Conservation (phyloP, 208 protist genomes). For the Crithidia expoeki region DNA sequence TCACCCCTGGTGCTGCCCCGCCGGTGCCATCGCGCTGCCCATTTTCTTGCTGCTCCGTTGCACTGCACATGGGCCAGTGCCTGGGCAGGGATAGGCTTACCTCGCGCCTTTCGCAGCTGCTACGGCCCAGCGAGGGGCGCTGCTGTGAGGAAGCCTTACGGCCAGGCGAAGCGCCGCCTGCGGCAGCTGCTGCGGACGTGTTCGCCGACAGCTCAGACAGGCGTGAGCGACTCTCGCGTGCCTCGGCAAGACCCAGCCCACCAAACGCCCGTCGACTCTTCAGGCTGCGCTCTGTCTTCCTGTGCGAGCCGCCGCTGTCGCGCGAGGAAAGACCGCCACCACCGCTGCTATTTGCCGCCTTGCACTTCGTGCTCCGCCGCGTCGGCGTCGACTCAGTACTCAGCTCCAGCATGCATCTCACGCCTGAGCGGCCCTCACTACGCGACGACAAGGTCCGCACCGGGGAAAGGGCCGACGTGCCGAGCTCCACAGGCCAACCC, state of each 20-base stretch:
- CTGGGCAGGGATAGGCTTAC: neutral
- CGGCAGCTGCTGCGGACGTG: neutral
- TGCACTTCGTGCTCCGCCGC: conserved; percentile 11
- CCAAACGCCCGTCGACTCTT: conserved; percentile 11
- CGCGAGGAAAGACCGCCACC: conserved; percentile 5
- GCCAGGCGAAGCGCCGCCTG: neutral
- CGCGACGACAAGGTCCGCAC: conserved; percentile 16
- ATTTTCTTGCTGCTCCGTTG: neutral
- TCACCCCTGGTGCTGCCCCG: neutral
- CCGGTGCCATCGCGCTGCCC: conserved; percentile 8
- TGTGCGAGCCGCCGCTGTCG: conserved; percentile 1
- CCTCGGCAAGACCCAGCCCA: conserved; percentile 32
- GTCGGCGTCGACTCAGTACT: conserved; percentile 1
- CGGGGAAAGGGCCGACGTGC: conserved; percentile 11
- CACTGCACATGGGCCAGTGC: neutral
- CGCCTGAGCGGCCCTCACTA: conserved; percentile 11
- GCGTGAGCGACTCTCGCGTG: conserved; percentile 29
- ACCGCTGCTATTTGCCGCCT: neutral
- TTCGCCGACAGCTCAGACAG: conserved; percentile 27
- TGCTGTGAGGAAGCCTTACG: conserved; percentile 2
- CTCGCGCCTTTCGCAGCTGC: conserved; percentile 22
- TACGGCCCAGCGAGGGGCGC: conserved; percentile 21
- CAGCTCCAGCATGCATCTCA: conserved; percentile 10
- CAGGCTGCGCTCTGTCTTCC: conserved; percentile 12
- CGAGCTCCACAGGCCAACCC: conserved; percentile 25